Evolutionary conservation across 805 yeast genomes (phyloP).

Genomic region (Ogataea parapolymorpha): DNA sequence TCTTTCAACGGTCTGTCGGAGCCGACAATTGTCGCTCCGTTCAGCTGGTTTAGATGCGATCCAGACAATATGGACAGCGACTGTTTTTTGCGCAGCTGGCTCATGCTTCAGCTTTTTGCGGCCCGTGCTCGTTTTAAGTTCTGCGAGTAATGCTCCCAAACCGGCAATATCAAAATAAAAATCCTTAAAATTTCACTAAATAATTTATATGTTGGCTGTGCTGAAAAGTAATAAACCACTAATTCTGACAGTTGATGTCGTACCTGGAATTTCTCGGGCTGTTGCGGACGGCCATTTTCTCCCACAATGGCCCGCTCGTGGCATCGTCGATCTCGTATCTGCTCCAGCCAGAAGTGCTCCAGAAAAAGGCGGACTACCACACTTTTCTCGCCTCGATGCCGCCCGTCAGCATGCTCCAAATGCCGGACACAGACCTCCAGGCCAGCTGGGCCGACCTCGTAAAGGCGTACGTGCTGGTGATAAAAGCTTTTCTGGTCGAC

Average conservation of each 20-base stretch:
- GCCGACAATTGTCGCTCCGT: constrained; percentile 6
- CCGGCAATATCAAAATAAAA: constrained; percentile 9
- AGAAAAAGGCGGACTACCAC: constrained; percentile 15
- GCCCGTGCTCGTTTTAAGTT: background rate
- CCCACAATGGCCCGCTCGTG: constrained; percentile 12
- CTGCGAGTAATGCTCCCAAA: constrained; percentile 9
- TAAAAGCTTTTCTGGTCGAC: constrained; percentile 20
- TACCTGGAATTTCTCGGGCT: constrained; percentile 15
- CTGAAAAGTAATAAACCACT: background rate
- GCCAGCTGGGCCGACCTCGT: constrained; percentile 11
- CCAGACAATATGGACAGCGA: constrained; percentile 34
- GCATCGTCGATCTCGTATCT: constrained; percentile 15
- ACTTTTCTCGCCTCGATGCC: constrained; percentile 13
- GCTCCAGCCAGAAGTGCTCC: constrained; percentile 18
- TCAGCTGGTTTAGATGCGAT: constrained; percentile 24
- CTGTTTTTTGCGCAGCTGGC: constrained; percentile 27
- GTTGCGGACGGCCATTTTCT: constrained; percentile 9
- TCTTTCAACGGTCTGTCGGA: constrained; percentile 31
- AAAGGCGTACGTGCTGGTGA: constrained; percentile 12
- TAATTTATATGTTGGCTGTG: constrained; percentile 1
- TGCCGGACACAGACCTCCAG: constrained; percentile 9
- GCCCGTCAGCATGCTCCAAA: constrained; percentile 13
- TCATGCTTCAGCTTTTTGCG: constrained; percentile 1
- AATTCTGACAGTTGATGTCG: constrained; percentile 6
- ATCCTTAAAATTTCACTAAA: background rate